Percentiles rank a stretch among this genome's conserved stretches.
Evolutionary conservation across 495 filamentous ascomycete species (phyloP).

Genomic region (Aspergillus egyptiacus): DNA sequence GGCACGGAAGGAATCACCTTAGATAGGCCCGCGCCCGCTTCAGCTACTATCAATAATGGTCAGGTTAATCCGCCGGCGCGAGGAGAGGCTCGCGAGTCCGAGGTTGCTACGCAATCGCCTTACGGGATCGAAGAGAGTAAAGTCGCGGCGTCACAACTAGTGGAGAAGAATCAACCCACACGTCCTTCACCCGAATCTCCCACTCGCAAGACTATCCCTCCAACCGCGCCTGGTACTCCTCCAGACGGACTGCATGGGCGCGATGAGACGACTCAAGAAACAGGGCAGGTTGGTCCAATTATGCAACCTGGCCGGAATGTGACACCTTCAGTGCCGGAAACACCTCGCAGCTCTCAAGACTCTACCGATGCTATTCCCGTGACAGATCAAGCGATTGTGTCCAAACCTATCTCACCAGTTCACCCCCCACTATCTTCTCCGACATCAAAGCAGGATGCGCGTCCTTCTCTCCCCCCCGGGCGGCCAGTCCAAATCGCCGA

Average conservation of each 20-base stretch:
- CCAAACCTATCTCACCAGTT: constrained; percentile 18
- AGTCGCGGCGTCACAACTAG: constrained; percentile 10
- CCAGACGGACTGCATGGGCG: constrained; percentile 13
- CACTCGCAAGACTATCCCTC: constrained; percentile 9
- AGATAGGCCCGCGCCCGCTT: constrained; percentile 14
- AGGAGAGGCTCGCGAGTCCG: constrained; percentile 13
- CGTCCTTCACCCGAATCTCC: neutral
- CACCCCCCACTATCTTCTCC: constrained; percentile 12
- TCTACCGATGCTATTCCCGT: constrained; percentile 8
- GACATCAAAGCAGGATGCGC: constrained; percentile 28
- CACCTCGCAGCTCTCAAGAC: constrained; percentile 21
- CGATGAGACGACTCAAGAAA: constrained; percentile 5
- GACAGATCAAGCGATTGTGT: constrained; percentile 12
- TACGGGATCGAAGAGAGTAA: constrained; percentile 19
- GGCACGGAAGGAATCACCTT: constrained; percentile 23
- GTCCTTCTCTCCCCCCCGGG: constrained; percentile 29
- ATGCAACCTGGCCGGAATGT: constrained; percentile 15
- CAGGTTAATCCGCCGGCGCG: constrained; percentile 19
- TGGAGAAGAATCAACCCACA: constrained; percentile 9
- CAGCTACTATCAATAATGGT: constrained; percentile 17
- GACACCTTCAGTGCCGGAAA: constrained; percentile 19
- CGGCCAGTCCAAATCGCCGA: constrained; percentile 23
- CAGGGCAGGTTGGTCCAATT: constrained; percentile 12
- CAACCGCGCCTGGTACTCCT: constrained; percentile 11
- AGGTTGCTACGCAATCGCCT: constrained; percentile 16